Conservation (phyloP, 192 early-diverging fungal species). For the Oehlia diaphana region DNA sequence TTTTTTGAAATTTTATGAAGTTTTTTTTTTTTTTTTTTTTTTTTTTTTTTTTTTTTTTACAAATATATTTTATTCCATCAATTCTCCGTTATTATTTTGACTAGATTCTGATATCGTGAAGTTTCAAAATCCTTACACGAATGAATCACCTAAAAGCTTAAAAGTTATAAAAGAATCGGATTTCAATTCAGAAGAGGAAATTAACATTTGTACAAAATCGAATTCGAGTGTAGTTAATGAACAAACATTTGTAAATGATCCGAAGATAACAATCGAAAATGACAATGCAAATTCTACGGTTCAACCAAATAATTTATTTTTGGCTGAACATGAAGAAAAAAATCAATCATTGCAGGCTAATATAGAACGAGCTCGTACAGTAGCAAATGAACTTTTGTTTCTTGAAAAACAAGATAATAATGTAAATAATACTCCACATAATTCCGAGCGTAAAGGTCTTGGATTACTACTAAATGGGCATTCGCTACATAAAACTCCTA, state of each 20-base stretch:
- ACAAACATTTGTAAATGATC: background rate
- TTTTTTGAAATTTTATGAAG: too few species aligned
- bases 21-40: too few species aligned
- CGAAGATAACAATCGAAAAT: background rate
- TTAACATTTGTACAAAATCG: background rate
- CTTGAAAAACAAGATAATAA: slow-evolving; percentile 18
- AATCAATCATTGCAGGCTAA: background rate
- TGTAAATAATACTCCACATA: slow-evolving; percentile 12
- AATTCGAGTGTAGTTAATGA: background rate
- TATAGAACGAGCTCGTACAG: slow-evolving; percentile 2
- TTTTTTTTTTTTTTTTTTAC: too few species aligned
- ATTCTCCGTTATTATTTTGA: too few species aligned
- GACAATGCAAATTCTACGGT: background rate
- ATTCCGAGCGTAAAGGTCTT: slow-evolving; percentile 13
- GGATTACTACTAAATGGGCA: slow-evolving; percentile 1
- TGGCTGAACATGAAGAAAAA: background rate
- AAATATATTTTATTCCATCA: background rate
- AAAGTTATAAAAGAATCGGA: too few species aligned
- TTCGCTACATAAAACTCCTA: background rate
- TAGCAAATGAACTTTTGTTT: slow-evolving; percentile 14
- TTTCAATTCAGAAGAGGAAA: background rate
- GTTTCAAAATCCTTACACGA: background rate
- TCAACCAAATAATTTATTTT: background rate
- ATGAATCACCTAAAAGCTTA: background rate
- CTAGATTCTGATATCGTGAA: background rate